Evolutionary conservation across 2,329 filamentous ascomycete genomes (phyloP).

Genomic region (Ophiostoma sp.): DNA sequence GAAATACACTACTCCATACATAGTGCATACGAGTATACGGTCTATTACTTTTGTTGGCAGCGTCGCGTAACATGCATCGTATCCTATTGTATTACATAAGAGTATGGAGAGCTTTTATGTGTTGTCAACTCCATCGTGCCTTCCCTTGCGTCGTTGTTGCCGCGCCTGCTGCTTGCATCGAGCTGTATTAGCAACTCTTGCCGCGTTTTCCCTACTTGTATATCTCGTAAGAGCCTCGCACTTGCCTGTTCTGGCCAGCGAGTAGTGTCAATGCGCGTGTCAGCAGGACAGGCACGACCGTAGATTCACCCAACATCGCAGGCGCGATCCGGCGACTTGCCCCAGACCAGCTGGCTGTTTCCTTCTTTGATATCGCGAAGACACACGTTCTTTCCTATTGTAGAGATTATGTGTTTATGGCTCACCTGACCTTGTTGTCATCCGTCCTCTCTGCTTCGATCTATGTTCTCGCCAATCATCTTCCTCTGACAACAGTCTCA

Average conservation of each 20-base stretch:
- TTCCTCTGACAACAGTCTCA: not conserved
- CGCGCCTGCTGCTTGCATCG: not conserved
- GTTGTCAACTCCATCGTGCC: not conserved
- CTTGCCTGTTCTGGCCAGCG: not conserved
- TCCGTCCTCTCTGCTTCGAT: too few relatives aligned
- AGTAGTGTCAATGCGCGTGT: not conserved
- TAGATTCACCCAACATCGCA: not conserved
- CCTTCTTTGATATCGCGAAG: not conserved
- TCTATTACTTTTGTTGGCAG: not conserved
- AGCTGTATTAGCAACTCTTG: not conserved
- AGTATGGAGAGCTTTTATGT: not conserved
- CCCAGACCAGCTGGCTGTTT: not conserved
- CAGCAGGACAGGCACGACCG: not conserved
- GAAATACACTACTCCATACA: not conserved
- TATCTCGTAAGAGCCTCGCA: not conserved
- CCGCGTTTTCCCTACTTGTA: not conserved
- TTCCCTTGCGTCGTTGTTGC: slow-evolving; percentile 6
- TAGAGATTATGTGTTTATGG: not conserved
- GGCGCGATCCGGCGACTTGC: not conserved
- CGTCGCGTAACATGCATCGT: not conserved
- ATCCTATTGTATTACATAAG: not conserved
- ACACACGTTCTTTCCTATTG: not conserved
- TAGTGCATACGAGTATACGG: not conserved
- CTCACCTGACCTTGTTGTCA: too few relatives aligned
- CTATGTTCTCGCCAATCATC: too few relatives aligned